A percentile compares a stretch with the other conserved stretches of the same genome.
Conservation (phyloP, 2,329 filamentous ascomycete species). For the Setomelanomma holmii region DNA sequence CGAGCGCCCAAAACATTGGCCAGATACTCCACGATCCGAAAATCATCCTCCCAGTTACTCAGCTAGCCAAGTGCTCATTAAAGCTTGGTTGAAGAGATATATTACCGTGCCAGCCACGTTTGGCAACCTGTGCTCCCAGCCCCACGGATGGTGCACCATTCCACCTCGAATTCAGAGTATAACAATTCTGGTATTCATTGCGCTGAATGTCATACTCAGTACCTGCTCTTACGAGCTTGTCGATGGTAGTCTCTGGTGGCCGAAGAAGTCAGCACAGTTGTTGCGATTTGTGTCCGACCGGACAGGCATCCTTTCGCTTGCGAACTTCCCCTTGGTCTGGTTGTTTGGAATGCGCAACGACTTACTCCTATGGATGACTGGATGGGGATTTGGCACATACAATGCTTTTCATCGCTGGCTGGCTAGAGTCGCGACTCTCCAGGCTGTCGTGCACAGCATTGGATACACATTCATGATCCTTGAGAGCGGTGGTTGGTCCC, state of each 20-base stretch:
- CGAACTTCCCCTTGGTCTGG: conserved; percentile 70
- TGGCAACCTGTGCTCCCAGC: conserved; percentile 50
- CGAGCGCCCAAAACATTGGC: conserved; percentile 12
- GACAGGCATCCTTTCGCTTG: conserved; percentile 69
- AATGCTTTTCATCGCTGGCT: conserved; percentile 73
- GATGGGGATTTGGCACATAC: conserved; percentile 72
- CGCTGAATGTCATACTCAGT: conserved; percentile 54
- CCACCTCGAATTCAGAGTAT: conserved; percentile 58
- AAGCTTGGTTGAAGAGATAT: conserved; percentile 35
- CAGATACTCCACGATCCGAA: not conserved
- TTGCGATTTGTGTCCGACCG: conserved; percentile 68
- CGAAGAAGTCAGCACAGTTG: conserved; percentile 47
- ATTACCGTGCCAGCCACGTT: conserved; percentile 55
- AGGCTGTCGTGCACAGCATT: conserved; percentile 69
- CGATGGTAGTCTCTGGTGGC: conserved; percentile 55
- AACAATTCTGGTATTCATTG: conserved; percentile 54
- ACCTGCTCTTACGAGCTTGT: conserved; percentile 56
- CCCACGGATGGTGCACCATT: conserved; percentile 54
- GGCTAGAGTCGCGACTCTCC: conserved; percentile 66
- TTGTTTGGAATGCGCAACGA: conserved; percentile 73
- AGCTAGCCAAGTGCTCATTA: conserved; percentile 5
- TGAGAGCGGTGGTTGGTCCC: conserved; percentile 46
- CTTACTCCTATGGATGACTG: conserved; percentile 69
- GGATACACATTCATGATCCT: conserved; percentile 62
- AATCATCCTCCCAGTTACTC: not conserved